phyloP scores from a whole-genome alignment of 352 stramenopile genomes.

The Phytophthora sp. region DNA sequence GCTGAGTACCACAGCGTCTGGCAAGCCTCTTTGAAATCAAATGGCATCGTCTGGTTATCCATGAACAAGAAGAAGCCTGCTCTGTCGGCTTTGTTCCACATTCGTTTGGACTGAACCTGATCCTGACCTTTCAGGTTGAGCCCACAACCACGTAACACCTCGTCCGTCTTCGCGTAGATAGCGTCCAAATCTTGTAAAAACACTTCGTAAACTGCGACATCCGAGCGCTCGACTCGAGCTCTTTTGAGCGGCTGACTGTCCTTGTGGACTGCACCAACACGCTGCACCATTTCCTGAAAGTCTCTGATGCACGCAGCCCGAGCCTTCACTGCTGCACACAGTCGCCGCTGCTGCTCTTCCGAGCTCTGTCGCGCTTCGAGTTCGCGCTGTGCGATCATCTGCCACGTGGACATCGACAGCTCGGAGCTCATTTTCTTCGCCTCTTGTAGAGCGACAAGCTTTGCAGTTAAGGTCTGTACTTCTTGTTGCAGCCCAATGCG shows the following conservation, averaged over 20 bases:
- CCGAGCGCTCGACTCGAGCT: too few relatives aligned
- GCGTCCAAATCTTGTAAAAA: conserved; percentile 3
- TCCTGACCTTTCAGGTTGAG: too few relatives aligned
- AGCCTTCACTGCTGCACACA: conserved; percentile 1
- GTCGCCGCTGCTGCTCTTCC: background rate
- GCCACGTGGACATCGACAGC: background rate
- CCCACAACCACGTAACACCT: too few relatives aligned
- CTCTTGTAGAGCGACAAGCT: background rate
- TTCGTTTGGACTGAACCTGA: too few relatives aligned
- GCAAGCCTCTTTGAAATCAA: background rate
- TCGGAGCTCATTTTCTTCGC: background rate
- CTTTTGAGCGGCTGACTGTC: too few relatives aligned
- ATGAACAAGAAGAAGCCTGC: background rate
- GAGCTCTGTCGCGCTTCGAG: background rate
- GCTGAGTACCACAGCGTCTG: background rate
- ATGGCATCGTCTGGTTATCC: background rate
- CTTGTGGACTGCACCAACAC: too few relatives aligned
- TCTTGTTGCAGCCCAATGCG: background rate
- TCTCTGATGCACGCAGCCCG: background rate
- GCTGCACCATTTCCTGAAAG: background rate
- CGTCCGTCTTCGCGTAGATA: background rate
- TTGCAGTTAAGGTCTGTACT: background rate
- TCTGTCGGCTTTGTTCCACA: conserved; percentile 1
- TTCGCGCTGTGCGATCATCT: conserved; percentile 1
- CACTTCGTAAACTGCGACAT: background rate